Evolutionary conservation across 2,329 filamentous ascomycete species (phyloP), one percentile per base, ranked within the genome.

Genomic region (Fusarium sp.): DNA sequence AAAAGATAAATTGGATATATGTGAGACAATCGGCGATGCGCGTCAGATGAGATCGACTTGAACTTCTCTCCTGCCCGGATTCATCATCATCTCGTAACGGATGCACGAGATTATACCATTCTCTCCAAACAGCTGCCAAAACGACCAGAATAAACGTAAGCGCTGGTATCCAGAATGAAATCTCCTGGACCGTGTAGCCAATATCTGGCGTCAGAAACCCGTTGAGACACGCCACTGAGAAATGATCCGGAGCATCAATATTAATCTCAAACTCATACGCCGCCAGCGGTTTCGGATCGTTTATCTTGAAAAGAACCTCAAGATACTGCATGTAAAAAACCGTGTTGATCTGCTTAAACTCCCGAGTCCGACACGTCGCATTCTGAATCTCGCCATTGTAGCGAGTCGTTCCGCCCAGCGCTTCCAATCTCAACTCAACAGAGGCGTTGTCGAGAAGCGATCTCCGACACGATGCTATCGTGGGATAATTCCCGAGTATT

Each of bases 1-100:
- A 84, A 50, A 94, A 91, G 56, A 93, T 86, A 77, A 94, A 94
- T 77, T 95, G 93, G 18, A 95, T 88, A 79, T 94, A 94, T 75
- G 93, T 90, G 40, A 95, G 83, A 77, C 92, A 94, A 78, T 94
- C 75, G 18, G 76, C 78, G 6, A 80, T 77, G 32, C 73, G 66
- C 11, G 75, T 77, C 3, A 78, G 40, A 19, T 78, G 74, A 30
- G 64, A 46, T 11, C 76, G 61, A 9, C 59, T 53, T 5, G 32
- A 33, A 25, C 37, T 33, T 52, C 44, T 65, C 6, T 62, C 57
- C 7, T 49, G 21, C 3, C 19, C n/a, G 9, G 10, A 60, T 12
- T 73, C 67, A 2, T 75, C 56, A 1, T 77, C 74, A 7, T 71
- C 74, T 15, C 28, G 37, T 11, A 60, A 3, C 0, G 69, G 58